Conservation (phyloP, 495 filamentous ascomycete species). For the Lophiotrema nucula region DNA sequence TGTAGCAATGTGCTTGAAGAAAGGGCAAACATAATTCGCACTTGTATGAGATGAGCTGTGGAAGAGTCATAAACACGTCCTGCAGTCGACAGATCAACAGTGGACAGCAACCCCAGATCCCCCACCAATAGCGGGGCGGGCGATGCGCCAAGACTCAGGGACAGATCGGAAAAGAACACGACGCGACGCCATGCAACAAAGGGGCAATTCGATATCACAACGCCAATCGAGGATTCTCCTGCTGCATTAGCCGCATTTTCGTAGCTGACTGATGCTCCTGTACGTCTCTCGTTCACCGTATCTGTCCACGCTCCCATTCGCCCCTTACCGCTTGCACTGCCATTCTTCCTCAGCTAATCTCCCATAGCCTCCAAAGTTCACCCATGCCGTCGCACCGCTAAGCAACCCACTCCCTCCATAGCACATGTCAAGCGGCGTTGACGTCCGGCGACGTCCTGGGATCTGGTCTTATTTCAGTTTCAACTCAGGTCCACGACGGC, state of each 20-base stretch:
- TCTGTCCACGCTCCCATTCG: not conserved
- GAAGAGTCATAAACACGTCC: too few species aligned
- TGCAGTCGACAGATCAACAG: too few species aligned
- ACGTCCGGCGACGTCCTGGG: constrained; percentile 44
- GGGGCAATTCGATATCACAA: constrained; percentile 6
- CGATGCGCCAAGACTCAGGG: not conserved
- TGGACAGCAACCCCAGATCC: too few species aligned
- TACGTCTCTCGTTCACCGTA: not conserved
- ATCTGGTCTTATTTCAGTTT: constrained; percentile 53
- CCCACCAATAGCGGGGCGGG: not conserved
- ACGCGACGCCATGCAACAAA: constrained; percentile 21
- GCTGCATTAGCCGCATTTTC: not conserved
- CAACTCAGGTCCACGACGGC: constrained; percentile 37
- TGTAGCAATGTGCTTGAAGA: too few species aligned
- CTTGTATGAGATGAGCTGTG: too few species aligned
- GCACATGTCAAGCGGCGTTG: constrained; percentile 45
- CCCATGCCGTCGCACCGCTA: not conserved
- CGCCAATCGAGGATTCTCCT: not conserved
- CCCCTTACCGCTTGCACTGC: not conserved
- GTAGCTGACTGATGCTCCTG: not conserved
- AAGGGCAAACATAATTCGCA: too few species aligned
- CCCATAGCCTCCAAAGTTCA: not conserved
- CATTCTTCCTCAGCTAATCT: not conserved
- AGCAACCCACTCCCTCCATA: constrained; percentile 19
- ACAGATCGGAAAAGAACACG: constrained; percentile 24